phyloP scores from a whole-genome alignment of 768 basidiomycete genomes.

The Pleurotus cornucopiae region DNA sequence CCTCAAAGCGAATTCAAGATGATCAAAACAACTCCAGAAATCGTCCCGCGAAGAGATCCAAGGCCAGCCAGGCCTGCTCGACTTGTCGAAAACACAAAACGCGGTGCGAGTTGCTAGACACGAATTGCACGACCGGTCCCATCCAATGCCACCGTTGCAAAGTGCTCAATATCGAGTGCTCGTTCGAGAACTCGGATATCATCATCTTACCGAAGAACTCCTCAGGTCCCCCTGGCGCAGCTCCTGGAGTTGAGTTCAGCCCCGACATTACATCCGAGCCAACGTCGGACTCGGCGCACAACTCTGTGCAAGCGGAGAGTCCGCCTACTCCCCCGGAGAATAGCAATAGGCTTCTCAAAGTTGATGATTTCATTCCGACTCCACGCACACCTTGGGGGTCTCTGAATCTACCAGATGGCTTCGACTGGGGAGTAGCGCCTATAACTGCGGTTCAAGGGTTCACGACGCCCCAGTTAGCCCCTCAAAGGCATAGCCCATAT shows the following conservation, averaged over 20 bases:
- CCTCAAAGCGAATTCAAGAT: slow-evolving; percentile 9
- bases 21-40: neutral
- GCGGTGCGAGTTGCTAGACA: slow-evolving; percentile 45
- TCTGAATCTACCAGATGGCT: slow-evolving; percentile 29
- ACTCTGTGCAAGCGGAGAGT: neutral
- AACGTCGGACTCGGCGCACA: neutral
- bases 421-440: slow-evolving; percentile 41
- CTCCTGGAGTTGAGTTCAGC: neutral
- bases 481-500: slow-evolving; percentile 3
- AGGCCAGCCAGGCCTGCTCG: slow-evolving; percentile 40
- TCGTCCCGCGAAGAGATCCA: slow-evolving; percentile 27
- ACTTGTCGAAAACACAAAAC: slow-evolving; percentile 45
- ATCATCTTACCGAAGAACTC: slow-evolving; percentile 5
- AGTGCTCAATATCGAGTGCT: slow-evolving; percentile 40
- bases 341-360: neutral
- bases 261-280: neutral
- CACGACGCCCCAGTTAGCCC: slow-evolving; percentile 15
- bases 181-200: slow-evolving; percentile 22
- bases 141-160: slow-evolving; percentile 46
- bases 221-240: neutral
- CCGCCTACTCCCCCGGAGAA: neutral
- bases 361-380: slow-evolving; percentile 29
- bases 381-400: slow-evolving; percentile 32
- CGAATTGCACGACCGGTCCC: slow-evolving; percentile 16
- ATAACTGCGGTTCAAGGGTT: slow-evolving; percentile 44